Conservation (phyloP, 257 asterid species). For the Lycium barbarum region DNA sequence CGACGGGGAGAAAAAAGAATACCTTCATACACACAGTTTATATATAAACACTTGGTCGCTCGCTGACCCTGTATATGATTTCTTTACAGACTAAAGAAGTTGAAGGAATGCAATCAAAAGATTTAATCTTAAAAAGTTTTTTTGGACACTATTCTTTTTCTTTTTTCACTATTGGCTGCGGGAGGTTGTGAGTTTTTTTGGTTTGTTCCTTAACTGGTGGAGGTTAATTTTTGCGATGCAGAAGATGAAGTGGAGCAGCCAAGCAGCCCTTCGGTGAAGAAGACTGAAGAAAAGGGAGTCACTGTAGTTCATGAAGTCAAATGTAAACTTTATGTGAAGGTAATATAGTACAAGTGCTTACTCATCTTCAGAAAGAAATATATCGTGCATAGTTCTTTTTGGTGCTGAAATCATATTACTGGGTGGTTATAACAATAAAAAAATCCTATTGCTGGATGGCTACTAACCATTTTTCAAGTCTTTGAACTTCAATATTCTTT, state of each 20-base stretch:
- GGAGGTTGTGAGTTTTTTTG: neutral
- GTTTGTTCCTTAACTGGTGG: neutral
- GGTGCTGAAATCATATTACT: neutral
- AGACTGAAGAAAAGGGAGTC: slow-evolving; percentile 80
- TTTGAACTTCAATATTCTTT: neutral
- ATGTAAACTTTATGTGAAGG: slow-evolving; percentile 95
- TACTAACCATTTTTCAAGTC: neutral
- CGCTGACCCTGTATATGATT: neutral
- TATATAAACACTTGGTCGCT: neutral
- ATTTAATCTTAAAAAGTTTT: neutral
- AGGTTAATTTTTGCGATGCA: slow-evolving; percentile 42
- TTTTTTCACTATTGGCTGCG: neutral
- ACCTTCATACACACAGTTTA: neutral
- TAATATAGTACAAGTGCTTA: slow-evolving; percentile 28
- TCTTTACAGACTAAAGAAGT: neutral
- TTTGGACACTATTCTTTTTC: slow-evolving; percentile 1
- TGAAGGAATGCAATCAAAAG: neutral
- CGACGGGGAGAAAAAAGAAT: neutral
- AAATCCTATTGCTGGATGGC: slow-evolving; percentile 13
- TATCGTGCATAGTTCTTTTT: neutral
- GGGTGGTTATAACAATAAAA: neutral
- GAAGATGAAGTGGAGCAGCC: slow-evolving; percentile 90
- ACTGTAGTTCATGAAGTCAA: slow-evolving; percentile 83
- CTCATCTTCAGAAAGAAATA: neutral
- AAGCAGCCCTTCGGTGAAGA: slow-evolving; percentile 91